Conservation (phyloP, 441 rosid genomes). For the Dalechampia spathulata region DNA sequence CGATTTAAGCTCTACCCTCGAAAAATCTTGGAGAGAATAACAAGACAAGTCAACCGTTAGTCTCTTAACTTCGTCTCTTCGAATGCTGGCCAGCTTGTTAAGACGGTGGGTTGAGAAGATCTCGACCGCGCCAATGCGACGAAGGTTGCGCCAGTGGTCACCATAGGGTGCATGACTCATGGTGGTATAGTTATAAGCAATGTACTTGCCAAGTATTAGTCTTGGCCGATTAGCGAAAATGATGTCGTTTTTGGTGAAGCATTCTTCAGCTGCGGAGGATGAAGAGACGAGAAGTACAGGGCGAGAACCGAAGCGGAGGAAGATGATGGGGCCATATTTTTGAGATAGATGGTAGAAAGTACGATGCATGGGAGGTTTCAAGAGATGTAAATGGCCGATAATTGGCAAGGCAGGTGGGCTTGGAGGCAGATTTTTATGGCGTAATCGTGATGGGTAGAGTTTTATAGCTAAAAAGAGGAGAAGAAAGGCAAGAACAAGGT, state of each 20-base stretch:
- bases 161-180: slow-evolving; percentile 35
- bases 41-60: slow-evolving; percentile 8
- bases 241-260: slow-evolving; percentile 18
- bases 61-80: slow-evolving; percentile 33
- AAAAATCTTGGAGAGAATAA: slow-evolving; percentile 9
- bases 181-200: slow-evolving; percentile 39
- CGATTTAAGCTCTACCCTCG: slow-evolving; percentile 28
- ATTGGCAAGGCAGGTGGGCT: slow-evolving; percentile 12
- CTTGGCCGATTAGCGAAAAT: slow-evolving; percentile 21
- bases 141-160: slow-evolving; percentile 62
- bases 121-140: slow-evolving; percentile 43
- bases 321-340: slow-evolving; percentile 8
- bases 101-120: slow-evolving; percentile 40
- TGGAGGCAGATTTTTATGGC: slow-evolving; percentile 5
- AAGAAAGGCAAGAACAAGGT: slow-evolving; percentile 1
- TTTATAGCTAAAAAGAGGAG: slow-evolving; percentile 12
- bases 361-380: slow-evolving; percentile 12
- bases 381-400: slow-evolving; percentile 13
- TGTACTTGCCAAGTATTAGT: slow-evolving; percentile 23
- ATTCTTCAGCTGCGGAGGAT: slow-evolving; percentile 3
- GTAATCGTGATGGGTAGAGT: slow-evolving; percentile 10
- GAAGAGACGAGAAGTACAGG: not conserved
- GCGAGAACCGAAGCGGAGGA: not conserved
- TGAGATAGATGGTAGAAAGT: slow-evolving; percentile 1
- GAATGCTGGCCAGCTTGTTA: slow-evolving; percentile 15